Evolutionary conservation across 2,329 filamentous ascomycete species (phyloP).

Genomic region (Paracoccidioides lutzii): DNA sequence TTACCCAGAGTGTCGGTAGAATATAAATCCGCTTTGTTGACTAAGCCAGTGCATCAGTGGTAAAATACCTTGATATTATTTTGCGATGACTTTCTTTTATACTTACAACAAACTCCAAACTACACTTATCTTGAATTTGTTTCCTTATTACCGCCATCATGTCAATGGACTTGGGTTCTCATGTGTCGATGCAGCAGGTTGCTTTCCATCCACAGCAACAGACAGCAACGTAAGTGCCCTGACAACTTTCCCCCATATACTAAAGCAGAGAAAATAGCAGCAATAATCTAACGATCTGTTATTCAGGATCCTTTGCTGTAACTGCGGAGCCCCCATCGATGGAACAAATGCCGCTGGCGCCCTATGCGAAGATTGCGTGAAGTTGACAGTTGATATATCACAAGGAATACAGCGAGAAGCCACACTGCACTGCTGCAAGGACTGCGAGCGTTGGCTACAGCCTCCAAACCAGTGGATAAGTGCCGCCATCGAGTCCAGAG

Average conservation of each 20-base stretch:
- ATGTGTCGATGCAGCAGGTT: conserved; percentile 35
- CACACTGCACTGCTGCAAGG: conserved; percentile 77
- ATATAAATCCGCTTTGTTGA: background rate
- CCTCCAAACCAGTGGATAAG: conserved; percentile 79
- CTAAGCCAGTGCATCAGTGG: background rate
- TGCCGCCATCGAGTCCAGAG: conserved; percentile 74
- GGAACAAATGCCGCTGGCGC: conserved; percentile 76
- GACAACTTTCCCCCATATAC: too few species aligned
- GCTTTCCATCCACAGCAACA: conserved; percentile 26
- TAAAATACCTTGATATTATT: background rate
- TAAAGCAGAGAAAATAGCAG: conserved; percentile 1
- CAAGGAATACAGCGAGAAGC: conserved; percentile 83
- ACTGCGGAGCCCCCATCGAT: conserved; percentile 92
- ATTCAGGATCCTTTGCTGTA: conserved; percentile 82
- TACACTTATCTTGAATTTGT: background rate
- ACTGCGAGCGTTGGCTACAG: conserved; percentile 87
- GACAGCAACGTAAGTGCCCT: conserved; percentile 42
- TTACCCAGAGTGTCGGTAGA: background rate
- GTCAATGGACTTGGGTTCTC: conserved; percentile 48
- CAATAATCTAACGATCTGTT: conserved; percentile 9
- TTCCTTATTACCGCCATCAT: conserved; percentile 21
- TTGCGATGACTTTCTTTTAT: background rate
- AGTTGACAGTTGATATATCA: conserved; percentile 86
- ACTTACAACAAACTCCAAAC: background rate
- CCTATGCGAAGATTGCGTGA: conserved; percentile 91